Percentiles rank a stretch among this genome's conserved stretches.
Evolutionary conservation across 2,329 filamentous ascomycete genomes (phyloP).

Genomic region (Diaporthe amygdali): DNA sequence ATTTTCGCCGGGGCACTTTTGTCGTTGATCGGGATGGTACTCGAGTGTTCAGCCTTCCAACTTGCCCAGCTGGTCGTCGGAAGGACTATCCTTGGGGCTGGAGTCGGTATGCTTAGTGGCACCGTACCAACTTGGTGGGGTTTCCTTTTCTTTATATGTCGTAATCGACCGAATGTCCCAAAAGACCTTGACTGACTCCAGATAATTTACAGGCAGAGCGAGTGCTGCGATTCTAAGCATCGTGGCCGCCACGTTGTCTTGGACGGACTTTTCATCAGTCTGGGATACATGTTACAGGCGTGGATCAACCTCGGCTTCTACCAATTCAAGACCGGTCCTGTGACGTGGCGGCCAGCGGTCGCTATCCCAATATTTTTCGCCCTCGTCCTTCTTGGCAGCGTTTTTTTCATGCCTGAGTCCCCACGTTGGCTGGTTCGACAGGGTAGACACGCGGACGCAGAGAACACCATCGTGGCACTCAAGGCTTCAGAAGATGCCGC

Average conservation of each 20-base stretch:
- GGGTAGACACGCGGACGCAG: background rate
- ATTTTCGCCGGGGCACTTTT: constrained; percentile 45
- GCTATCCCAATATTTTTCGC: constrained; percentile 40
- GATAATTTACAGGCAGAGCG: constrained; percentile 34
- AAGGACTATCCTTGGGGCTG: constrained; percentile 44
- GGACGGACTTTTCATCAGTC: constrained; percentile 32
- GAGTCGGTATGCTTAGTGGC: constrained; percentile 43
- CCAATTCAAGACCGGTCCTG: constrained; percentile 17
- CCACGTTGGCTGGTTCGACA: constrained; percentile 7
- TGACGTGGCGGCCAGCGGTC: constrained; percentile 37
- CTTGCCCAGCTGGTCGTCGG: constrained; percentile 48
- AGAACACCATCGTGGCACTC: background rate
- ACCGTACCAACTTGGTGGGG: constrained; percentile 43
- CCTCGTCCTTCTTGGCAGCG: constrained; percentile 37
- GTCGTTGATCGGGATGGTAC: constrained; percentile 47
- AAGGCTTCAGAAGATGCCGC: background rate
- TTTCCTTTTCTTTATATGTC: too few species aligned
- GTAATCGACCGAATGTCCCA: background rate
- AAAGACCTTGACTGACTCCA: background rate
- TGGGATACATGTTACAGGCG: constrained; percentile 23
- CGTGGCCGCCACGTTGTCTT: constrained; percentile 48
- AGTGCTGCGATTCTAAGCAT: constrained; percentile 44
- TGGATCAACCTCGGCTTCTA: constrained; percentile 28
- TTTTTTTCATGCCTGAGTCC: constrained; percentile 43
- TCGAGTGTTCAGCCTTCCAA: constrained; percentile 44